phyloP scores from a whole-genome alignment of 163 green algal species.

The Chloromonas sp. region DNA sequence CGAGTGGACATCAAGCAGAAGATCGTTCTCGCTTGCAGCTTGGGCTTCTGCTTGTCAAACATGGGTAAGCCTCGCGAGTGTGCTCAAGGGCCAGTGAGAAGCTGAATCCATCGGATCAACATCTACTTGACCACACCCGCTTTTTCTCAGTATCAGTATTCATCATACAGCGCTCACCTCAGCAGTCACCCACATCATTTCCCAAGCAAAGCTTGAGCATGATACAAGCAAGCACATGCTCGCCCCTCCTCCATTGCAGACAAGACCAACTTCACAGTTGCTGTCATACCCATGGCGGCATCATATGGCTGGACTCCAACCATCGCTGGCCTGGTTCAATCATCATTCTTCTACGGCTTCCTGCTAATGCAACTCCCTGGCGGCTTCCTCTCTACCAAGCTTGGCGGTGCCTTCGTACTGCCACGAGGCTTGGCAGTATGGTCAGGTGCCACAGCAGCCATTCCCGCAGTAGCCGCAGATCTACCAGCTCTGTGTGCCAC shows the following conservation, averaged over 20 bases:
- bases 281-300: slow-evolving; percentile 91
- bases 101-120: too few relatives aligned
- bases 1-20: not conserved
- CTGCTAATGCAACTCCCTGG: slow-evolving; percentile 78
- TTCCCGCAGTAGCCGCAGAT: slow-evolving; percentile 56
- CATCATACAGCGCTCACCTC: not conserved
- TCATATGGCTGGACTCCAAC: slow-evolving; percentile 79
- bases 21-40: not conserved
- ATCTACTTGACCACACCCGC: not conserved
- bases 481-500: slow-evolving; percentile 51
- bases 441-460: slow-evolving; percentile 47
- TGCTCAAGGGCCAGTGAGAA: too few relatives aligned
- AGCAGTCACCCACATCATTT: too few relatives aligned
- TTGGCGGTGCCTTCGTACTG: slow-evolving; percentile 54
- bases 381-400: slow-evolving; percentile 45
- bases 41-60: slow-evolving; percentile 7
- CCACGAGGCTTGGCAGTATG: slow-evolving; percentile 57
- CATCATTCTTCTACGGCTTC: slow-evolving; percentile 94
- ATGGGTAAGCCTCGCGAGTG: slow-evolving; percentile 2
- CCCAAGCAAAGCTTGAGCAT: too few relatives aligned
- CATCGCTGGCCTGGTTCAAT: slow-evolving; percentile 76
- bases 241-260: slow-evolving; percentile 6
- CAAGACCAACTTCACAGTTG: slow-evolving; percentile 94
- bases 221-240: too few relatives aligned
- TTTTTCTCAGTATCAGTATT: not conserved